Percentiles rank a stretch among this genome's conserved stretches.
Evolutionary conservation across 495 filamentous ascomycete species (phyloP).

Genomic region (Corynascus novoguineensis): DNA sequence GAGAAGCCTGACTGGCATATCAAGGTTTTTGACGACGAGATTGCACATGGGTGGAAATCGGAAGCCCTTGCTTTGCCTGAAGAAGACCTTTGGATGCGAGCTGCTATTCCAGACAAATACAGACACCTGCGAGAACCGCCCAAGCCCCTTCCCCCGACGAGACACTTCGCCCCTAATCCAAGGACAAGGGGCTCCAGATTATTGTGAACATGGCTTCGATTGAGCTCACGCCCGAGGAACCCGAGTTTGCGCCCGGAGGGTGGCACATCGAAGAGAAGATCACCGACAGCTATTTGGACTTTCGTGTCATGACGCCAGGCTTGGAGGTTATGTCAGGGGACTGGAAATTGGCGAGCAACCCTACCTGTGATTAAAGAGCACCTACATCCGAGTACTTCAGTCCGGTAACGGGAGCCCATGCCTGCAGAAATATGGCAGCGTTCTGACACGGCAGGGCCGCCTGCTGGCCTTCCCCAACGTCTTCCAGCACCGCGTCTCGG

Average conservation of each 20-base stretch:
- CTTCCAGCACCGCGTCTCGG: conserved; percentile 49
- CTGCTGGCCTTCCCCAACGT: conserved; percentile 40
- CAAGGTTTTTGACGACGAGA: conserved; percentile 50
- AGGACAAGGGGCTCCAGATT: conserved; percentile 47
- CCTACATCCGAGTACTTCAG: conserved; percentile 24
- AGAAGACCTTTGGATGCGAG: conserved; percentile 24
- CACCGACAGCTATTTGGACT: conserved; percentile 46
- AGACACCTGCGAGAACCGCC: conserved; percentile 27
- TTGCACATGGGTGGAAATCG: conserved; percentile 34
- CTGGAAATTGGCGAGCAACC: conserved; percentile 17
- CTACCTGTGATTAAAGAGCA: conserved; percentile 23
- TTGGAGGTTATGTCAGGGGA: conserved; percentile 6
- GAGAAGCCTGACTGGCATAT: conserved; percentile 49
- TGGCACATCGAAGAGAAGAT: conserved; percentile 57
- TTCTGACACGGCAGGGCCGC: conserved; percentile 32
- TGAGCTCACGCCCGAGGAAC: conserved; percentile 55
- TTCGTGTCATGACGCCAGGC: conserved; percentile 41
- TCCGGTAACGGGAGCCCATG: not conserved
- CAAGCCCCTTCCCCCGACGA: not conserved
- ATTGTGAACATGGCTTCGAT: conserved; percentile 62
- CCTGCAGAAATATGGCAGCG: conserved; percentile 33
- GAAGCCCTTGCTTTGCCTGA: conserved; percentile 33
- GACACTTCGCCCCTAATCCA: conserved; percentile 32
- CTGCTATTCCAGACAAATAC: not conserved
- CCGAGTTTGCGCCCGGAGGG: conserved; percentile 25